Evolutionary conservation across 176 grass and related monocot genomes (phyloP).

Genomic region (Zoysia japonica): DNA sequence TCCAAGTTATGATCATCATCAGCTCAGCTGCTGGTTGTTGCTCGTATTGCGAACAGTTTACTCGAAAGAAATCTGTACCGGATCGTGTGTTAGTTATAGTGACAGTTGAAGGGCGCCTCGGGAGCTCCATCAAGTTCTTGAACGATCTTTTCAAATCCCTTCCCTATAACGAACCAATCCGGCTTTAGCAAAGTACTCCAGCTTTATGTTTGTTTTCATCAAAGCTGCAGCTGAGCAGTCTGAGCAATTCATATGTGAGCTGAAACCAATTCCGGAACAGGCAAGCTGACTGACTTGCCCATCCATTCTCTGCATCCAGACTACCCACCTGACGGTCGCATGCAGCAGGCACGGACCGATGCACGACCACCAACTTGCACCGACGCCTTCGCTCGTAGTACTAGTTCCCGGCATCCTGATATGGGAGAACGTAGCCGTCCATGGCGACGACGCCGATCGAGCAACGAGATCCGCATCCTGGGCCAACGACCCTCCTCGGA

Average conservation of each 20-base stretch:
- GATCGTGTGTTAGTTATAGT: conserved; percentile 19
- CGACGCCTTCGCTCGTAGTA: neutral
- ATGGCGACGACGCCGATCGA: neutral
- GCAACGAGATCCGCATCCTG: neutral
- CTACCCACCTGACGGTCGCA: neutral
- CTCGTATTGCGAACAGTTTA: neutral
- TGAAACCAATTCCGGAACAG: neutral
- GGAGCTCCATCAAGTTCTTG: neutral
- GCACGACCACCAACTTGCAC: neutral
- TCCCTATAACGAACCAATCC: too few relatives aligned
- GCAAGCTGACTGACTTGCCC: neutral
- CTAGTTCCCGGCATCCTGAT: neutral
- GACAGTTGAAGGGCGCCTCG: neutral
- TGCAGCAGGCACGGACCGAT: neutral
- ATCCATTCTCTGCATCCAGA: neutral
- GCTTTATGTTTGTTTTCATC: neutral
- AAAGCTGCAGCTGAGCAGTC: neutral
- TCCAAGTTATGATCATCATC: conserved; percentile 28
- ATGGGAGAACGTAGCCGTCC: conserved; percentile 21
- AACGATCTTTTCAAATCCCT: neutral
- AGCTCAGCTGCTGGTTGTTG: conserved; percentile 38
- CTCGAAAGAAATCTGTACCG: neutral
- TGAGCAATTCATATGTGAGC: too few relatives aligned
- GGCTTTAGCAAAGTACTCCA: too few relatives aligned
- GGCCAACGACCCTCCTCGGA: neutral